Conservation (phyloP, 192 early-diverging fungal species). For the Backusella morwellensis region DNA sequence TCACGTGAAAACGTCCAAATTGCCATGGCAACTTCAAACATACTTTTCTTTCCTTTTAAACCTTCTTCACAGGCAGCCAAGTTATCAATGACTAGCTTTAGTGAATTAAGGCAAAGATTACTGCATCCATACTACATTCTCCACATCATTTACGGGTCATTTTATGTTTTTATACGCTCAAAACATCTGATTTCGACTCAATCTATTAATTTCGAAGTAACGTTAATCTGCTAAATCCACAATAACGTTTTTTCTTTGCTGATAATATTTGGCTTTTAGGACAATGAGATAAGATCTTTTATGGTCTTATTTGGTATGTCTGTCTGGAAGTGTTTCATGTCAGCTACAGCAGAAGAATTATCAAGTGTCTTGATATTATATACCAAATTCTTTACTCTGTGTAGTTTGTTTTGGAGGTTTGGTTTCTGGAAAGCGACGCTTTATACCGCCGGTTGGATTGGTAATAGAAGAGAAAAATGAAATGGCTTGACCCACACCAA, state of each 20-base stretch:
- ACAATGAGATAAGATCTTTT: conserved; percentile 18
- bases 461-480: conserved; percentile 18
- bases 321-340: conserved; percentile 29
- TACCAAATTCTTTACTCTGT: conserved; percentile 41
- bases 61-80: not conserved
- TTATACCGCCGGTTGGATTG: conserved; percentile 37
- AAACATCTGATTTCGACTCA: not conserved
- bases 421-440: conserved; percentile 38
- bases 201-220: conserved; percentile 17
- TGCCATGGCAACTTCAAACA: not conserved
- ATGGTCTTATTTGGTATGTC: conserved; percentile 12
- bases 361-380: conserved; percentile 44
- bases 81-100: conserved; percentile 11
- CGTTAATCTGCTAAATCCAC: not conserved
- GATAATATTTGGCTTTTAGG: not conserved
- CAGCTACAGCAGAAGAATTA: conserved; percentile 49
- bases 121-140: conserved; percentile 42
- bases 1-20: not conserved
- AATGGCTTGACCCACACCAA: not conserved
- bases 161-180: conserved; percentile 15
- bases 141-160: conserved; percentile 27
- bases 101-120: conserved; percentile 38
- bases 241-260: not conserved
- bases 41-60: not conserved
- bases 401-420: conserved; percentile 37